Percentiles rank a stretch among this genome's conserved stretches.
Evolutionary conservation across 345 rosid species (phyloP).

Genomic region (Gossypium ekmanianum): DNA sequence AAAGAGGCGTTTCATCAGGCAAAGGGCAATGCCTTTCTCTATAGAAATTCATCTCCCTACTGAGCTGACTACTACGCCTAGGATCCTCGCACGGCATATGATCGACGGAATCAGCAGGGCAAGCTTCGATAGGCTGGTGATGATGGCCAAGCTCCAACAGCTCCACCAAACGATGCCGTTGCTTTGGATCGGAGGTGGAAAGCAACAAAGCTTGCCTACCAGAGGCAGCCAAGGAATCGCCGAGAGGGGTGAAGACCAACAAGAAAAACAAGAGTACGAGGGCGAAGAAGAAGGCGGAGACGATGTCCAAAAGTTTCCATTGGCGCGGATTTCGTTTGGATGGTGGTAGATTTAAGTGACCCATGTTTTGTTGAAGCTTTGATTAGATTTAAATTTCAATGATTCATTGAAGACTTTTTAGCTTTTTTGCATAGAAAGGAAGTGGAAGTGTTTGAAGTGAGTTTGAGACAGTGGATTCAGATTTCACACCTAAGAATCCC

Average conservation of each 20-base stretch:
- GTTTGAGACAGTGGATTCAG: neutral
- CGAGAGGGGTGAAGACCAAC: slow-evolving; percentile 80
- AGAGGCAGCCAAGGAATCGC: slow-evolving; percentile 96
- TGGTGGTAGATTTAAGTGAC: slow-evolving; percentile 58
- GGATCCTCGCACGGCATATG: slow-evolving; percentile 99
- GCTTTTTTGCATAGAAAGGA: neutral
- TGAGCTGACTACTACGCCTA: slow-evolving; percentile 79
- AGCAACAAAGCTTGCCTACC: slow-evolving; percentile 86
- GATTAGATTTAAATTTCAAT: neutral
- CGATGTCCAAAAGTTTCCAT: slow-evolving; percentile 83
- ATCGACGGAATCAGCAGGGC: slow-evolving; percentile 70
- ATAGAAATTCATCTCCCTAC: slow-evolving; percentile 87
- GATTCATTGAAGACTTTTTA: neutral
- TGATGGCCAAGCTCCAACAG: slow-evolving; percentile 66
- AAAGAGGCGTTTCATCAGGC: slow-evolving; percentile 72
- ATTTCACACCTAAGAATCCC: neutral
- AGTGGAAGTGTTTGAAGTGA: neutral
- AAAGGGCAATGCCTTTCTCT: slow-evolving; percentile 88
- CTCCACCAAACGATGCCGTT: slow-evolving; percentile 70
- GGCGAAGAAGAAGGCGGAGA: slow-evolving; percentile 66
- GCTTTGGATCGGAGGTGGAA: slow-evolving; percentile 76
- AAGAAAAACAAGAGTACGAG: slow-evolving; percentile 80
- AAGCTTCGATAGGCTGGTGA: slow-evolving; percentile 66
- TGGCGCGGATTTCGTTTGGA: slow-evolving; percentile 78
- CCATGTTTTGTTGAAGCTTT: slow-evolving; percentile 38